phyloP scores from a whole-genome alignment of 2,329 filamentous ascomycete genomes.

The Neonectria sp. region DNA sequence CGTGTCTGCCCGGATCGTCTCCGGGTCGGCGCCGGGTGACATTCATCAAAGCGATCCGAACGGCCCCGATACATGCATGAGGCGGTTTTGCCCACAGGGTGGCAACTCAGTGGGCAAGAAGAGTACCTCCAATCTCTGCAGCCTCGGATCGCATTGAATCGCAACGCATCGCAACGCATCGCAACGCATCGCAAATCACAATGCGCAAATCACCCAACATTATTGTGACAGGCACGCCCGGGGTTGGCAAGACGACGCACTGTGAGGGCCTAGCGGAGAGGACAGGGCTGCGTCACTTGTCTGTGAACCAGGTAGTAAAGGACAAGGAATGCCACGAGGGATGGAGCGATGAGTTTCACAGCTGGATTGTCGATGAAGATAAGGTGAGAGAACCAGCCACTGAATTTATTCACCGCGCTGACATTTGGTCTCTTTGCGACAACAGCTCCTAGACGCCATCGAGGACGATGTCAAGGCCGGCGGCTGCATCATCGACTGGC shows the following conservation, averaged over 20 bases:
- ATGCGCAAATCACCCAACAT: conserved; percentile 82
- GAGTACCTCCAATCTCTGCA: conserved; percentile 43
- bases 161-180: conserved; percentile 7
- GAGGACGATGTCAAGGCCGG: conserved; percentile 85
- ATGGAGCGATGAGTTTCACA: conserved; percentile 87
- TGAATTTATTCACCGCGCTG: conserved; percentile 14
- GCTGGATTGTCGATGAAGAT: conserved; percentile 97
- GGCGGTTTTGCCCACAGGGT: conserved; percentile 19
- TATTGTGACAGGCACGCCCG: conserved; percentile 94
- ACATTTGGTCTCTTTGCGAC: conserved; percentile 16
- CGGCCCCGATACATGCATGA: conserved; percentile 41
- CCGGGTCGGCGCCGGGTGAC: conserved; percentile 2
- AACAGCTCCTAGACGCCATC: conserved; percentile 86
- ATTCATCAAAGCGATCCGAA: conserved; percentile 19
- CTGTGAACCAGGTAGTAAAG: conserved; percentile 93
- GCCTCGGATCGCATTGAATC: conserved; percentile 13
- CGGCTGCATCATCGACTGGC: conserved; percentile 96
- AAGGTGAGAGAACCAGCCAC: conserved; percentile 71
- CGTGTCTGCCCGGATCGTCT: not conserved
- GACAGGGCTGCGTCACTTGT: conserved; percentile 85
- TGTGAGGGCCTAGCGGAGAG: conserved; percentile 84
- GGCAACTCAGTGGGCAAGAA: conserved; percentile 3
- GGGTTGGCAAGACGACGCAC: conserved; percentile 95
- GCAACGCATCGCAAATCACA: conserved; percentile 38
- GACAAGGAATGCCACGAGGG: conserved; percentile 89